These are phyloP conservation scores for Lachnum nothofagi DNA, from an alignment of 2,329 filamentous ascomycete genomes.

Conservation along the genomic window DNA sequence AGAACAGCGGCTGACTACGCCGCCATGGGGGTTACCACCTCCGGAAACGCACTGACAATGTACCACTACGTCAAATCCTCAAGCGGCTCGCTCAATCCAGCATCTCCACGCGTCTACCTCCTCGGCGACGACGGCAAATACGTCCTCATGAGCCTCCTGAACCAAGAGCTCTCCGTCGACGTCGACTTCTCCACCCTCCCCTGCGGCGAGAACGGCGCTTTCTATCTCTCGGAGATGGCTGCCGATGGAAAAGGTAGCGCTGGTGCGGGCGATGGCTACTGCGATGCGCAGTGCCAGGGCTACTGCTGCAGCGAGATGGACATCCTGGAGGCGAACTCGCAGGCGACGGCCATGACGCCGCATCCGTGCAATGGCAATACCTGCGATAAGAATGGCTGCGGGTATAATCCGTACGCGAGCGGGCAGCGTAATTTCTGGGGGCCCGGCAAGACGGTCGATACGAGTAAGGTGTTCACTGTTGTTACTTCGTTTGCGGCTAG, in stretches of 20 bases:
- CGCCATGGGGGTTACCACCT: constrained; percentile 37
- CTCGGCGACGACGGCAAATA: constrained; percentile 44
- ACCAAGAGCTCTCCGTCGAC: constrained; percentile 65
- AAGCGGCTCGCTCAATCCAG: constrained; percentile 36
- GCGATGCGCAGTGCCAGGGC: constrained; percentile 52
- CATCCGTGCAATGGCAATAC: constrained; percentile 50
- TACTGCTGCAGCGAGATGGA: constrained; percentile 62
- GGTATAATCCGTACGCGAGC: constrained; percentile 39
- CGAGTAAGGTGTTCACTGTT: constrained; percentile 42
- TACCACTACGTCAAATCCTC: constrained; percentile 41
- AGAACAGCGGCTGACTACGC: constrained; percentile 43
- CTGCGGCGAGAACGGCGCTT: constrained; percentile 66
- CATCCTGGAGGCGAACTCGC: constrained; percentile 57
- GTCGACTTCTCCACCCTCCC: constrained; percentile 62
- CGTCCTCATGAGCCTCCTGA: constrained; percentile 57
- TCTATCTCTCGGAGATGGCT: constrained; percentile 63
- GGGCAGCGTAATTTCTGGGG: constrained; percentile 29
- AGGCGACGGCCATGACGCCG: constrained; percentile 53
- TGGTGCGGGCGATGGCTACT: constrained; percentile 58
- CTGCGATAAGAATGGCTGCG: constrained; percentile 43
- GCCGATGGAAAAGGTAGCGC: constrained; percentile 53
- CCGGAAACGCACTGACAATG: constrained; percentile 36
- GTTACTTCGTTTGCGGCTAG: constrained; percentile 49
- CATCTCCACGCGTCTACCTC: constrained; percentile 30
- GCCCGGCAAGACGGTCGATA: constrained; percentile 35